Percentiles rank a stretch among this genome's conserved stretches.
Conservation (phyloP, 306 rosid genomes). For the Prunus persica region DNA sequence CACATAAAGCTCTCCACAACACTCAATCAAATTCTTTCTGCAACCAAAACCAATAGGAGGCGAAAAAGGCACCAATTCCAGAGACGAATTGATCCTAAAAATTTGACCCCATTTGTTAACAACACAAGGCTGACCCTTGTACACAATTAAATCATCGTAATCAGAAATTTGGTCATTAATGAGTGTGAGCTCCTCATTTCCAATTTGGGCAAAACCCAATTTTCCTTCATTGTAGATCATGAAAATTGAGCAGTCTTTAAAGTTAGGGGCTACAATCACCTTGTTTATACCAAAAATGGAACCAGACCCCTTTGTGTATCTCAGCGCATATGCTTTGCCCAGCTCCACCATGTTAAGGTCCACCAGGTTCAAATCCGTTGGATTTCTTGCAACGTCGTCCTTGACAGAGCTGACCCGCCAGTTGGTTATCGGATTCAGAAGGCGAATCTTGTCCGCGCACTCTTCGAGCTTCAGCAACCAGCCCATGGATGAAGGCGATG, state of each 20-base stretch:
- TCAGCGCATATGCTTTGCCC: conserved; percentile 15
- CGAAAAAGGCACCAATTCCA: conserved; percentile 44
- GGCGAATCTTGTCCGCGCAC: conserved; percentile 15
- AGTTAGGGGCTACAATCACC: conserved; percentile 41
- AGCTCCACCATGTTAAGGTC: conserved; percentile 22
- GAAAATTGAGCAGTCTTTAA: conserved; percentile 31
- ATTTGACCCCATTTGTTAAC: conserved; percentile 64
- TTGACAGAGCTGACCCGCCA: neutral
- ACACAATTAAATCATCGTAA: conserved; percentile 59
- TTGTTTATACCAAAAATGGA: conserved; percentile 30
- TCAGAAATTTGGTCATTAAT: conserved; percentile 38
- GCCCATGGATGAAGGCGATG: neutral
- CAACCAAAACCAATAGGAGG: conserved; percentile 60
- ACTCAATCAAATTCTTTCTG: conserved; percentile 71
- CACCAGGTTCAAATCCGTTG: conserved; percentile 11
- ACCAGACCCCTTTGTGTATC: neutral
- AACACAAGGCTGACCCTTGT: conserved; percentile 51
- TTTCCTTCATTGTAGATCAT: conserved; percentile 40
- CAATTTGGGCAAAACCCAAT: conserved; percentile 44
- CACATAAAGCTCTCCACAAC: conserved; percentile 56
- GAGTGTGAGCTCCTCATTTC: conserved; percentile 34
- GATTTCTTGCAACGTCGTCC: neutral
- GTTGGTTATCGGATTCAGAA: conserved; percentile 25
- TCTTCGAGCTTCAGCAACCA: conserved; percentile 33
- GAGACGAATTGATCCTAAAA: conserved; percentile 53